Percentiles rank a stretch among this genome's conserved stretches.
These are phyloP conservation scores for Lactarius pseudohatsudake DNA, from an alignment of 768 basidiomycete species.

Conservation along the genomic window DNA sequence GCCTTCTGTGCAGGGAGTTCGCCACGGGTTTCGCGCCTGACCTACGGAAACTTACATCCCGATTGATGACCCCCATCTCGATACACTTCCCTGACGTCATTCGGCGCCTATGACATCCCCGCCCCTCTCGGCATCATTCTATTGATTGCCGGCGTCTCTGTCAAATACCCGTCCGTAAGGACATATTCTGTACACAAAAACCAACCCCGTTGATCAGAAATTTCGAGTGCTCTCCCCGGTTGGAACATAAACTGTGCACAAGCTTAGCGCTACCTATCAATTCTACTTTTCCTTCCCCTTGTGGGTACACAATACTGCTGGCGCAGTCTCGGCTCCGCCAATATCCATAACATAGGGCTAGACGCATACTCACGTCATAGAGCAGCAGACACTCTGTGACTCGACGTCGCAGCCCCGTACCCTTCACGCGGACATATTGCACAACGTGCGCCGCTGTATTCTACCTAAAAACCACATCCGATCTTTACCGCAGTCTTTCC, in stretches of 20 bases:
- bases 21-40: constrained; percentile 18
- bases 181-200: neutral
- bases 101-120: neutral
- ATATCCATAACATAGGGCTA: constrained; percentile 1
- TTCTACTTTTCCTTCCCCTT: constrained; percentile 16
- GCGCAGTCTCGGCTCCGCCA: constrained; percentile 22
- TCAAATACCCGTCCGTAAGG: constrained; percentile 8
- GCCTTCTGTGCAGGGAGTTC: neutral
- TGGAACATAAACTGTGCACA: constrained; percentile 11
- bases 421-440: constrained; percentile 1
- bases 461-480: neutral
- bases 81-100: constrained; percentile 26
- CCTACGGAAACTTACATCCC: constrained; percentile 25
- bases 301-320: constrained; percentile 5
- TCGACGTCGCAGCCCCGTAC: constrained; percentile 9
- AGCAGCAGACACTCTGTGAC: neutral
- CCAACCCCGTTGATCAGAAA: neutral
- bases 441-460: neutral
- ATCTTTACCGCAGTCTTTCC: neutral
- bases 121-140: neutral
- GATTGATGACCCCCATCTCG: constrained; percentile 19
- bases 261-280: constrained; percentile 11
- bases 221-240: constrained; percentile 5
- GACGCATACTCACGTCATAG: constrained; percentile 13
- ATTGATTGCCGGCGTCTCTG: constrained; percentile 3